Evolutionary conservation across 2,329 filamentous ascomycete species (phyloP), one percentile per base, ranked within the genome.

Genomic region (Neofusicoccum kwambonambiense): DNA sequence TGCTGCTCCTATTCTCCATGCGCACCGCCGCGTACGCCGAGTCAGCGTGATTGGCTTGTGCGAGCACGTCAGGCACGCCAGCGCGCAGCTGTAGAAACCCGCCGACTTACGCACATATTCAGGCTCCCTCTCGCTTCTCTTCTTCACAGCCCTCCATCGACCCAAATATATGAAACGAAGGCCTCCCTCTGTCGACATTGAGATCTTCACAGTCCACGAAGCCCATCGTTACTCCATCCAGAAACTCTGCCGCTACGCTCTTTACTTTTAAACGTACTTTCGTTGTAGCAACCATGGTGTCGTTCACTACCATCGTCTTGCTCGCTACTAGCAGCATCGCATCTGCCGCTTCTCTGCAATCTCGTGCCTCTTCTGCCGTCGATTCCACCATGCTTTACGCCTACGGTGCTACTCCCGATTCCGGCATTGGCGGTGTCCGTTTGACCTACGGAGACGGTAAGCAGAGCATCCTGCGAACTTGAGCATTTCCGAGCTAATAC

Each of bases 131-230:
- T 12, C 56, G 39, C 56, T 19, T 22, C 19, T 34, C 19, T 45
- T 42, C 54, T 8, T 45, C 39, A 17, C 19, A 4, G 22, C 39
- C 22, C 13, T 11, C 39, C 42, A 17, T 15, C 31, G 61, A 19
- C 61, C 61, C 49, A 42, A 45, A 51, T 47, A 47, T 44, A 22
- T 44, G 61, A 63, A 62, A 63, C 61, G 41, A 60, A 60, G 56
- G 56, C 56, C 42, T 9, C 61, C 49, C 17, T 54, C 22, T 13
- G 13, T 47, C 39, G 15, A 63, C 61, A 51, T 54, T 63, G 31
- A 31, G 41, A 52, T 51, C 60, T 44, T 54, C 60, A 54, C 17
- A 3, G 22, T n/a, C 6, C 61, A 47, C 60, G 45, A 34, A 3
- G 22, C 17, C 6, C 61, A 47, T 63, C 49, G n/a, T 54, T 54